Evolutionary conservation across 805 yeast species (phyloP), one percentile per base, ranked within the genome.

Genomic region (Sungouiozyma ichnusensis): DNA sequence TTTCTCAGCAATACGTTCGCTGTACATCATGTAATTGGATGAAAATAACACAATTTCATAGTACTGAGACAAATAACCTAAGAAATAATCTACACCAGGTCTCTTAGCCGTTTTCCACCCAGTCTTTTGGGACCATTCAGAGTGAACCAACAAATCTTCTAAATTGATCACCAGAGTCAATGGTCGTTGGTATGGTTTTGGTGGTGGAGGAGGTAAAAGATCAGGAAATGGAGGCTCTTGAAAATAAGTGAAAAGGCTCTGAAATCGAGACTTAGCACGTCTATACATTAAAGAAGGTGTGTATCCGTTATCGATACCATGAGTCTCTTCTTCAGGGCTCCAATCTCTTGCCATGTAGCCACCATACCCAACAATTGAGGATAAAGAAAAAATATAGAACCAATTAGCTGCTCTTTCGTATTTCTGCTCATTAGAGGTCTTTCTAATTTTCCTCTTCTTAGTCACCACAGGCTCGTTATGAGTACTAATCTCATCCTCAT

Each of bases 31-130:
- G 54, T 83, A 81, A 60, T 85, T 85, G 46, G 87, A 79, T 29
- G 90, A 77, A 62, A 92, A 92, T 37, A 94, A 68, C 41, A 92
- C 97, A 60, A 92, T 81, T 68, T 92, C 99, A 65, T 90, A 92
- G 70, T 87, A 90, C 67, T 85, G 95, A 6, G 96, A 84, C 53
- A 92, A 70, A 65, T 92, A 92, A 20, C 94, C 95, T 60, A 92
- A 69, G 67, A 92, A 92, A 70, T 92, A 92, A 64, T 94, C 98
- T 47, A 86, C 79, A 48, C 98, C 99, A 29, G 98, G 97, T 69
- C 99, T 85, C 72, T 92, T 92, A 24, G 95, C 97, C 14, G 97
- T 90, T 68, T 92, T 81, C 99, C 99, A 92, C 42, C 98, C 98
- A 59, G 77, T 73, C 63, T 85, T 78, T 51, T 85, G 77, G 44